Conservation (phyloP, 192 early-diverging fungal genomes). For the Coemansia guatemalensis region DNA sequence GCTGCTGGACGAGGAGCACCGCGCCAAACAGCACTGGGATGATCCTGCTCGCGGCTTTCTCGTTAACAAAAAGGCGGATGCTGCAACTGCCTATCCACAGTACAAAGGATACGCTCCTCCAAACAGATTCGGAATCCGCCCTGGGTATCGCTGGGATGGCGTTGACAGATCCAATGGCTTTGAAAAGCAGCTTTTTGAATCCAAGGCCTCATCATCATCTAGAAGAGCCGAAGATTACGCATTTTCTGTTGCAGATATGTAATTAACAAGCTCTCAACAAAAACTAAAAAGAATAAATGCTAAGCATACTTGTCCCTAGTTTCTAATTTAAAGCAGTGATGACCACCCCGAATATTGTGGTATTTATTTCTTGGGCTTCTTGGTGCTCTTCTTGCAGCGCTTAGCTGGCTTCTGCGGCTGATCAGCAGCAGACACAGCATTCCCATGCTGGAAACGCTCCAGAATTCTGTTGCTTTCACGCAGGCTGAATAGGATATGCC, state of each 20-base stretch:
- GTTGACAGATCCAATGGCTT: slow-evolving; percentile 80
- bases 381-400: no score
- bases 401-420: no score
- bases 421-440: no score
- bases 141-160: slow-evolving; percentile 80
- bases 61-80: slow-evolving; percentile 34
- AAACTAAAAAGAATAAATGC: no score
- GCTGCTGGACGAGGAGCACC: slow-evolving; percentile 54
- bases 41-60: slow-evolving; percentile 65
- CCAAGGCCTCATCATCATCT: slow-evolving; percentile 23
- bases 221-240: slow-evolving; percentile 26
- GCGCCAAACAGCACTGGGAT: slow-evolving; percentile 61
- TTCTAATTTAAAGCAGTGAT: no score
- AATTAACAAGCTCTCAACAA: background rate
- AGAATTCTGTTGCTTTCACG: no score
- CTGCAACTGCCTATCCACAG: slow-evolving; percentile 23
- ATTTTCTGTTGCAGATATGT: slow-evolving; percentile 45
- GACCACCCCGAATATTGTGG: no score
- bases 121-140: slow-evolving; percentile 69
- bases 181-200: slow-evolving; percentile 55
- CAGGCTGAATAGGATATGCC: no score
- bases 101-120: slow-evolving; percentile 60
- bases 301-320: no score
- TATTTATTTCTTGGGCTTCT: no score
- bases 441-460: no score